Conservation (phyloP, 2,329 filamentous ascomycete genomes). For the Aspergillus hortae region DNA sequence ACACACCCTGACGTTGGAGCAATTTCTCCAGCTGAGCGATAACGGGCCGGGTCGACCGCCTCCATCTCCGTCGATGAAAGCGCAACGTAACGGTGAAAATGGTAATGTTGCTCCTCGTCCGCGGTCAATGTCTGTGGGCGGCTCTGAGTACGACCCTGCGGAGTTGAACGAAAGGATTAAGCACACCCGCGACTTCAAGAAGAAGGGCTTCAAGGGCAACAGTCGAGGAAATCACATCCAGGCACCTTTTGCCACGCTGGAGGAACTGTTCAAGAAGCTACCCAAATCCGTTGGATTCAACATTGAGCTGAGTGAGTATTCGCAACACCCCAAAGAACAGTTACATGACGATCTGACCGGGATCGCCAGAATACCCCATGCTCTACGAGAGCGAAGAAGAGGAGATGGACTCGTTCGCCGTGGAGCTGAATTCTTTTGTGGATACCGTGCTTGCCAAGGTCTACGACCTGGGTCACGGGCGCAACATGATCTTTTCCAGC, state of each 20-base stretch:
- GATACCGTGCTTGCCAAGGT: constrained; percentile 88
- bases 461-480: constrained; percentile 74
- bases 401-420: constrained; percentile 93
- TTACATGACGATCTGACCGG: constrained; percentile 25
- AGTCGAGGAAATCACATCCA: constrained; percentile 92
- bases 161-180: constrained; percentile 82
- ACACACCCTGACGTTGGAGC: constrained; percentile 89
- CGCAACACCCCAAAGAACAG: constrained; percentile 18
- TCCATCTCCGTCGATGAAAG: constrained; percentile 40
- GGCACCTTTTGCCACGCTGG: constrained; percentile 88
- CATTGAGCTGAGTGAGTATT: constrained; percentile 76
- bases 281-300: constrained; percentile 88
- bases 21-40: constrained; percentile 79
- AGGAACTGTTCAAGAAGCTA: constrained; percentile 85
- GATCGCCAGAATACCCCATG: constrained; percentile 77
- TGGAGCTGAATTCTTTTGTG: constrained; percentile 94
- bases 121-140: constrained; percentile 60
- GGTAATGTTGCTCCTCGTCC: constrained; percentile 26
- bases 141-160: constrained; percentile 40
- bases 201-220: constrained; percentile 94
- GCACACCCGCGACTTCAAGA: constrained; percentile 91
- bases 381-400: constrained; percentile 91
- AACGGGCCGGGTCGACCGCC: constrained; percentile 46
- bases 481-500: constrained; percentile 95
- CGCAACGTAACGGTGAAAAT: constrained; percentile 10